These are phyloP conservation scores for Verticillium zaregamsianum DNA, from an alignment of 2,329 filamentous ascomycete genomes.

Conservation along the genomic window DNA sequence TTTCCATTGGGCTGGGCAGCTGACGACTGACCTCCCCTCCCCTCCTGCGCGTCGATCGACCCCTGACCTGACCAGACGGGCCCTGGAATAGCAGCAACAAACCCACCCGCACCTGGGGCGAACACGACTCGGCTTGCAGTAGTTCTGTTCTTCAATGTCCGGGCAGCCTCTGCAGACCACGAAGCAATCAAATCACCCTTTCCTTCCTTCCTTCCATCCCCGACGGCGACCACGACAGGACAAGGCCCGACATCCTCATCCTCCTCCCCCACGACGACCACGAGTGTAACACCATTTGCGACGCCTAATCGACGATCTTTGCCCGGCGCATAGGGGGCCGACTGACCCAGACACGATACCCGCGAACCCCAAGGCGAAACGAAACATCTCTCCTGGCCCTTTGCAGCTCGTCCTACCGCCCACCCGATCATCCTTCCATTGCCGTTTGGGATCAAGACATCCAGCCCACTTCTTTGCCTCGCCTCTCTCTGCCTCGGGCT, in stretches of 20 bases:
- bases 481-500: not conserved
- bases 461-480: not conserved
- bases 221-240: not conserved
- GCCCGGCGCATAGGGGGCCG: not conserved
- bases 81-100: not conserved
- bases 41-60: not conserved
- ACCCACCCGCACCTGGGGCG: not conserved
- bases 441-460: conserved; percentile 1
- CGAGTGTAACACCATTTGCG: not conserved
- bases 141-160: not conserved
- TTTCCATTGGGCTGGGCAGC: not conserved
- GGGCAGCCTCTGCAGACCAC: not conserved
- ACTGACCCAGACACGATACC: not conserved
- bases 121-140: not conserved
- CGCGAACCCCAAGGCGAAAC: conserved; percentile 7
- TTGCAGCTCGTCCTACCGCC: conserved; percentile 3
- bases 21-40: not conserved
- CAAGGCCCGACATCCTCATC: not conserved
- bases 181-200: not conserved
- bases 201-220: not conserved
- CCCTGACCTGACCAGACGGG: not conserved
- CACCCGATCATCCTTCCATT: not conserved
- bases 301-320: not conserved
- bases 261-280: not conserved
- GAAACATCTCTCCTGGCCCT: conserved; percentile 9